A percentile compares a stretch with the other conserved stretches of the same genome.
Evolutionary conservation across 2,329 filamentous ascomycete genomes (phyloP).

Genomic region (Penicillium sp.): DNA sequence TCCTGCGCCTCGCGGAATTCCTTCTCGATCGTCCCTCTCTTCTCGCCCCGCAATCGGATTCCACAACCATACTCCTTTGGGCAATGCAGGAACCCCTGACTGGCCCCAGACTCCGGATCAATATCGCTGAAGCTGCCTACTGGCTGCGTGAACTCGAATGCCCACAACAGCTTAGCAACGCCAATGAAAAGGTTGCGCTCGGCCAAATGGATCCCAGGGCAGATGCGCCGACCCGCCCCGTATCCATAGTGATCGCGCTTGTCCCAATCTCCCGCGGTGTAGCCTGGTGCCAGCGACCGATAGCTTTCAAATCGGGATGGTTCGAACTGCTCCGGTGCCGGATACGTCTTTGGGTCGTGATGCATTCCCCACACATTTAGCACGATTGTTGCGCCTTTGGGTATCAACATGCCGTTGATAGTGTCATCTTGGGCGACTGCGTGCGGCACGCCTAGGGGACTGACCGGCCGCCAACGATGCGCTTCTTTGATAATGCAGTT

Average conservation of each 20-base stretch:
- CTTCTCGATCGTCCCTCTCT: background rate
- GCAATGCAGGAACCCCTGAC: background rate
- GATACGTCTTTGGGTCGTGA: no score
- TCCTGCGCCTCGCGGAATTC: background rate
- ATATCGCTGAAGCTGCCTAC: background rate
- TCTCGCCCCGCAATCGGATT: background rate
- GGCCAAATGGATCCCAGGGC: conserved; percentile 36
- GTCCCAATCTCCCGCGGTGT: background rate
- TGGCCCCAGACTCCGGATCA: background rate
- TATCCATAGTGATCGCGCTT: conserved; percentile 34
- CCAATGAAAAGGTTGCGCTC: conserved; percentile 32
- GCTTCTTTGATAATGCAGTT: background rate
- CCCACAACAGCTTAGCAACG: conserved; percentile 34
- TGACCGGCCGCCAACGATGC: background rate
- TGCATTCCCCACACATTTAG: no score
- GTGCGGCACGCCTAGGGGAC: background rate
- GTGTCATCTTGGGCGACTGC: no score
- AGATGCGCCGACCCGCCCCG: conserved; percentile 32
- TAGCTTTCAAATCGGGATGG: no score
- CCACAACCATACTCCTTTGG: background rate
- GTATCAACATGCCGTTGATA: no score
- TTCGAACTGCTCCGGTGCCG: no score
- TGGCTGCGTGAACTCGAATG: conserved; percentile 18
- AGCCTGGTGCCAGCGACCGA: no score
- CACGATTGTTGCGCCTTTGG: no score